Base-by-base conservation (phyloP, 1,284 basidiomycete species). In the Meripilus lineatus region DNA sequence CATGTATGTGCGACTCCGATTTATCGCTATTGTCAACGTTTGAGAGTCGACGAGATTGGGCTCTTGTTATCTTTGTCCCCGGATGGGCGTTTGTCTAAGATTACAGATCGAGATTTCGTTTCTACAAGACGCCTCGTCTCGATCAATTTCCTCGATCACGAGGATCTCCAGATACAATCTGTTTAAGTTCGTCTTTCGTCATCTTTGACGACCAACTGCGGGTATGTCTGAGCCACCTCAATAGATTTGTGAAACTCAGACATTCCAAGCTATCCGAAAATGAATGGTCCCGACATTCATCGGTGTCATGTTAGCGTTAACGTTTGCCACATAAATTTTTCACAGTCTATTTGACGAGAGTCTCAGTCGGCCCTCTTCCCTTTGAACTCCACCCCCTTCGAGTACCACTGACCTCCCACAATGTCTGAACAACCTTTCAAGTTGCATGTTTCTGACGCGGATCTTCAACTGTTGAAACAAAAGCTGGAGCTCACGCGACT, bases 401-500 rank as follows among this genome's bases (percentile, higher is more conserved):
- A 30, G 10, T 30, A n/a, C 28, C 8, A n/a, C 8, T 8, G 28
- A 30, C 28, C n/a, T 8, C n/a, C 21, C 6, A 38, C 26, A 8
- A 41, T 32, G 25, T 11, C 53, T 18, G 69, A 70, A 45, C 51
- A 55, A 2, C 59, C 68, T 2, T 77, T 74, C 64, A 65, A 59
- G 35, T 69, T 77, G 24, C 40, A 62, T 17, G 53, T 77, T 20
- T 48, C 72, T 0, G 65, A 74, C 38, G 57, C 61, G 1, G 55
- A 67, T 4, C 47, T 77, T 11, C 52, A 55, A 1, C 36, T 57
- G 1, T 58, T 77, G 5, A 56, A 64, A 25, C 54, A 61, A 36
- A 74, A 70, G 48, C 70, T 77, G 10, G 63, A 58, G 1, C 55
- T 70, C 11, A 52, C 65, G 0, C 63, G 58, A 3, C 61, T 77